Evolutionary conservation across 2,329 filamentous ascomycete genomes (phyloP).

Genomic region (Fusarium albosuccineum): DNA sequence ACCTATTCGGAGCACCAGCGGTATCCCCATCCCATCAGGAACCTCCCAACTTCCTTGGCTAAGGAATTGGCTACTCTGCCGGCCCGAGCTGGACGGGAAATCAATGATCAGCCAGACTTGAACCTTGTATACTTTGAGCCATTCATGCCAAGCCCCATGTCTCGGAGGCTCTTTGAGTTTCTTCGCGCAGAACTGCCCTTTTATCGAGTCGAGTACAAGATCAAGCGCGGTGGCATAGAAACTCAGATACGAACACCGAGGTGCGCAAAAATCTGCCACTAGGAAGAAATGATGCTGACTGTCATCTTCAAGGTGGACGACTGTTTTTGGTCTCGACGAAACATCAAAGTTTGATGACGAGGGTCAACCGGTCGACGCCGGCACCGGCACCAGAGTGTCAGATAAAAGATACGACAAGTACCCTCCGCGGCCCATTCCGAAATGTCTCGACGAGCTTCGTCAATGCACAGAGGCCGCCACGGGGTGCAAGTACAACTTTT

Average conservation of each 20-base stretch:
- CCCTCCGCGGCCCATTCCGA: constrained; percentile 76
- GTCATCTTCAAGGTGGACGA: constrained; percentile 57
- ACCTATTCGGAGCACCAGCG: constrained; percentile 56
- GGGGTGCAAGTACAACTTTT: constrained; percentile 80
- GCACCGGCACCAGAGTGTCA: constrained; percentile 53
- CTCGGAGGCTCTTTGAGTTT: constrained; percentile 75
- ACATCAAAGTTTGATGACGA: constrained; percentile 70
- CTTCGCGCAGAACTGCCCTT: constrained; percentile 79
- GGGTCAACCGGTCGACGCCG: constrained; percentile 60
- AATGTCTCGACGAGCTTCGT: constrained; percentile 75
- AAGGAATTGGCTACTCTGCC: constrained; percentile 61
- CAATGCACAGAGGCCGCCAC: constrained; percentile 74
- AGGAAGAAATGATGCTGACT: constrained; percentile 5
- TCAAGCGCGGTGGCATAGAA: constrained; percentile 73
- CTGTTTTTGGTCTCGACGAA: constrained; percentile 70
- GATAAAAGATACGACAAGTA: constrained; percentile 69
- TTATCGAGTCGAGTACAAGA: constrained; percentile 80
- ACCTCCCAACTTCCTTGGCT: constrained; percentile 56
- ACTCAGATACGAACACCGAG: constrained; percentile 71
- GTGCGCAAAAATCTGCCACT: constrained; percentile 40
- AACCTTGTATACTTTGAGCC: constrained; percentile 83
- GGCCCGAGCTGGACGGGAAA: constrained; percentile 63
- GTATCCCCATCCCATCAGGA: constrained; percentile 65
- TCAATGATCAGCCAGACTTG: constrained; percentile 77
- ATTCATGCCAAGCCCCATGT: constrained; percentile 71